Percentiles rank a stretch among this genome's conserved stretches.
phyloP scores from a whole-genome alignment of 768 basidiomycete species.

The Suillus tomentosus region DNA sequence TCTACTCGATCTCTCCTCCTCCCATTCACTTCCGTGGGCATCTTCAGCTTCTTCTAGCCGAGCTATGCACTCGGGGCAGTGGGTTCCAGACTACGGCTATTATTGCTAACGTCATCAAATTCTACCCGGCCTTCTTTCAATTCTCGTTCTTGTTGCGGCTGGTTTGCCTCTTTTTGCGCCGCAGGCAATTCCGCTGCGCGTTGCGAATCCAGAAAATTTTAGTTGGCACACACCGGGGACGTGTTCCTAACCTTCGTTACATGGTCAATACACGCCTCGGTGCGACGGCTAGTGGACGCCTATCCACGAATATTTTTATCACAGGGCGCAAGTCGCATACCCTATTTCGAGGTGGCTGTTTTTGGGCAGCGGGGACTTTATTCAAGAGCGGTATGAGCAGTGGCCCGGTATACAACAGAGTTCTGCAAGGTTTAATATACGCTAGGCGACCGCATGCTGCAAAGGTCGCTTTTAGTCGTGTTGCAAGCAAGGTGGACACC shows the following conservation, averaged over 20 bases:
- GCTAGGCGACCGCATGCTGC: constrained; percentile 47
- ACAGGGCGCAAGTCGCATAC: neutral
- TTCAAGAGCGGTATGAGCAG: constrained; percentile 14
- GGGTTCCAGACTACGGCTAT: constrained; percentile 39
- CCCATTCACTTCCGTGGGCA: constrained; percentile 42
- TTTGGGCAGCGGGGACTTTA: neutral
- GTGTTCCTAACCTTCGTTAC: neutral
- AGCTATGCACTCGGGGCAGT: constrained; percentile 41
- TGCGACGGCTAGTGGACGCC: neutral
- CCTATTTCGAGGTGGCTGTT: neutral
- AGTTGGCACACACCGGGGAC: neutral
- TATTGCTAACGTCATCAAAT: constrained; percentile 40
- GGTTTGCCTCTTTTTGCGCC: constrained; percentile 41
- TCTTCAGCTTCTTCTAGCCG: constrained; percentile 47
- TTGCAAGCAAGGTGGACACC: constrained; percentile 30
- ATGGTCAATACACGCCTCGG: neutral
- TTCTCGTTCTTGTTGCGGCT: constrained; percentile 38
- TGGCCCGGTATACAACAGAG: constrained; percentile 23
- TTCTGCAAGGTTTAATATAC: constrained; percentile 36
- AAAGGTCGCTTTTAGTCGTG: constrained; percentile 40
- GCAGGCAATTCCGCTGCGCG: constrained; percentile 38
- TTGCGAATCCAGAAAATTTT: neutral
- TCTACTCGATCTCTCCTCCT: constrained; percentile 40
- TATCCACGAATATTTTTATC: neutral
- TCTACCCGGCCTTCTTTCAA: constrained; percentile 43